Evolutionary conservation across 2,329 filamentous ascomycete genomes (phyloP), one percentile per base, ranked within the genome.

Genomic region (Hortaea sp.): DNA sequence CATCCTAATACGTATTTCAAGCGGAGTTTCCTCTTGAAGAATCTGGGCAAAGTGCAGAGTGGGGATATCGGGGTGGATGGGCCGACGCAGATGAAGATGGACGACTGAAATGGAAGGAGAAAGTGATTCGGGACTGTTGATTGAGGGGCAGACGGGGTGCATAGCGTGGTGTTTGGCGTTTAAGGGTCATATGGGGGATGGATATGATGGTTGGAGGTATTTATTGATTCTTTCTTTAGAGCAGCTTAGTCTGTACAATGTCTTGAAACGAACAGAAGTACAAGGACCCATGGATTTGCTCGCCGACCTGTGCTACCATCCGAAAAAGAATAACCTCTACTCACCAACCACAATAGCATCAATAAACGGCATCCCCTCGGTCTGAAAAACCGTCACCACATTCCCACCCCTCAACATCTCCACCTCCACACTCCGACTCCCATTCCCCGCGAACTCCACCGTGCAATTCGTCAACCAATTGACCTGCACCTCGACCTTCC

Each of bases 1-100:
- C 92, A 98, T 67, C 92, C 92, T 7, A 98, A 98, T 64, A 89
- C 90, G 54, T 98, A 95, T 68, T 98, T 97, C 68, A 95, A 95
- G 74, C 77, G 90, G 46, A 94, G 88, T 63, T 97, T 88, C 65
- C 60, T 94, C 56, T 70, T 98, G 50, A 95, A 88, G 72, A 86
- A 92, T 63, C 66, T 94, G 28, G 81, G 72, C 1, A 67, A 70
- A 52, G 65, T 64, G n/a, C 53, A 61, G 44, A 60, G 46, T 44
- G 63, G 63, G 9, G 63, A 65, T 48, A 47, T 65, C 30, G 63
- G 63, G 9, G 54, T 66, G n/a, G 32, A 35, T 9, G 32, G 32
- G 7, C 32, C n/a, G 32, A 35, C 32, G 32, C 20, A 20, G 32
- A 35, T 35, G 32, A 35, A n/a, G 32, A 35, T 4, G 32, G 32